Percentiles rank a stretch among this genome's conserved stretches.
Conservation (phyloP, 176 grass and related monocot species). For the Avena eriantha region DNA sequence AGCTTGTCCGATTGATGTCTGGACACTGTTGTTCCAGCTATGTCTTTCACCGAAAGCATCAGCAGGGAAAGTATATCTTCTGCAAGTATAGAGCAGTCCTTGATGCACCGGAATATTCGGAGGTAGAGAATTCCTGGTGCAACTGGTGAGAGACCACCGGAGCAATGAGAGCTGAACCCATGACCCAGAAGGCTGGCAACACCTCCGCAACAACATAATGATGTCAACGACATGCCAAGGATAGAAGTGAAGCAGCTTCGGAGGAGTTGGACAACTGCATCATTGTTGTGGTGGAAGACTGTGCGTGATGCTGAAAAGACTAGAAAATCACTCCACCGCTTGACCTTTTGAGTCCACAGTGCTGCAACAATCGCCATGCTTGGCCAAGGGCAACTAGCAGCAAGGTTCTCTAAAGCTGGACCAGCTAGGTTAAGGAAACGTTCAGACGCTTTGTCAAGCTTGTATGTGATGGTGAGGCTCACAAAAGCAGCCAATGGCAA, state of each 20-base stretch:
- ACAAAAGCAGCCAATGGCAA: slow-evolving; percentile 93
- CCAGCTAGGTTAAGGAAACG: slow-evolving; percentile 95
- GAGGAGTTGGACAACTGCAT: slow-evolving; percentile 83
- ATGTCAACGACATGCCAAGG: slow-evolving; percentile 66
- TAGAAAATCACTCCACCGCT: slow-evolving; percentile 90
- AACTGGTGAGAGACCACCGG: slow-evolving; percentile 86
- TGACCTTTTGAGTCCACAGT: slow-evolving; percentile 96
- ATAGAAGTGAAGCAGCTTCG: slow-evolving; percentile 79
- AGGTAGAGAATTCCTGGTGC: slow-evolving; percentile 96
- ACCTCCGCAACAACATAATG: slow-evolving; percentile 66
- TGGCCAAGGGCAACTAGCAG: slow-evolving; percentile 97
- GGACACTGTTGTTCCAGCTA: slow-evolving; percentile 59
- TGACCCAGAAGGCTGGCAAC: slow-evolving; percentile 92
- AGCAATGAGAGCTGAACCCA: slow-evolving; percentile 87
- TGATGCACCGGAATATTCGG: slow-evolving; percentile 86
- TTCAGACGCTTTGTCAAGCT: slow-evolving; percentile 96
- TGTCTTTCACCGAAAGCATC: slow-evolving; percentile 88
- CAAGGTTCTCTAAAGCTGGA: slow-evolving; percentile 92
- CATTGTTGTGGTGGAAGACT: slow-evolving; percentile 94
- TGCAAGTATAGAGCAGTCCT: slow-evolving; percentile 82
- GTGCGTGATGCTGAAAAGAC: slow-evolving; percentile 94
- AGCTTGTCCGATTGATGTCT: slow-evolving; percentile 55
- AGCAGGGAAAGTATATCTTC: slow-evolving; percentile 78
- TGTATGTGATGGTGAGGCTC: slow-evolving; percentile 96
- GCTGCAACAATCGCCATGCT: slow-evolving; percentile 97